Evolutionary conservation across 495 filamentous ascomycete genomes (phyloP), one percentile per base, ranked within the genome.

Genomic region (Elasticomyces elasticus): DNA sequence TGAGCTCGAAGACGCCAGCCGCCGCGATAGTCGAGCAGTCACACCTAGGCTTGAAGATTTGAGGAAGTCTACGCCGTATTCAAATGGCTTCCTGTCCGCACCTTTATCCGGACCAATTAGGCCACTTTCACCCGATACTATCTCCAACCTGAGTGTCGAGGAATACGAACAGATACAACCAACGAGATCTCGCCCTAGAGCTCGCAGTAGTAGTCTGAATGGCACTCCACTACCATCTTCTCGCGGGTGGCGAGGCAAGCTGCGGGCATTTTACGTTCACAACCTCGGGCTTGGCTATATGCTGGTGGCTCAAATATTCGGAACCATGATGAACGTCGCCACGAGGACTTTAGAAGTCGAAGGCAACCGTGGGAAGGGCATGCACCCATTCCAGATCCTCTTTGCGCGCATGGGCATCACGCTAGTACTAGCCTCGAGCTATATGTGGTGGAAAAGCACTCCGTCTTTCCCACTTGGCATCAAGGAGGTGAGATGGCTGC

Each of bases 321-420:
- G 85, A 0, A 82, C 84, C 0, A 68, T 87, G 42, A 98, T 98
- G 92, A 94, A 91, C 65, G 76, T 94, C 7, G 79, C 82, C 23
- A 87, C 89, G 0, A 76, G 91, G 35, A 63, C 94, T 1, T 70
- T 96, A 41, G 89, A 94, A 63, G 74, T 83, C 3, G 78, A 85
- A 53, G 87, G 79, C 28, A 71, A 72, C 44, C 55, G 73, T 61
- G 76, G 82, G 20, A 72, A 82, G 26, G 80, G 76, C 0, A 82
- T 92, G 74, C 80, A 94, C 71, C 87, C 91, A 10, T 84, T 94
- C 62, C 91, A 95, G 71, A 82, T 98, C 49, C 76, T 96, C 33
- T 94, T 95, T 65, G 83, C 76, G 3, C 79, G 92, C 23, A 92
- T 94, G 85, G 75, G 73, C 40, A 79, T 95, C 54, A 96, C 91